A percentile compares a stretch with the other conserved stretches of the same genome.
These are phyloP conservation scores for Cladophialophora yegresii DNA, from an alignment of 2,329 filamentous ascomycete genomes.

Conservation along the genomic window DNA sequence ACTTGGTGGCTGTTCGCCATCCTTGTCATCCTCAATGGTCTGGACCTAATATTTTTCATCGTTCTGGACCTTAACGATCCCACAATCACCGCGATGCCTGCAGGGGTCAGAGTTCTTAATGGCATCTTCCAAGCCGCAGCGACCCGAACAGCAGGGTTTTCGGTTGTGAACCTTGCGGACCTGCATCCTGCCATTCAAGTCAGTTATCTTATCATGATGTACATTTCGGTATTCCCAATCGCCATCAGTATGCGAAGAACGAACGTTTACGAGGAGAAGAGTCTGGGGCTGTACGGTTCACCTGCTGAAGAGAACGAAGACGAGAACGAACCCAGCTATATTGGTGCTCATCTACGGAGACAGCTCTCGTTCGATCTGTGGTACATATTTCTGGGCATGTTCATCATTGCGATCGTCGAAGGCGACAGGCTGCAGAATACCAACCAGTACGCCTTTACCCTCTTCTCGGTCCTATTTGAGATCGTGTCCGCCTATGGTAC, in stretches of 20 bases:
- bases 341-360: slow-evolving; percentile 85
- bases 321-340: slow-evolving; percentile 71
- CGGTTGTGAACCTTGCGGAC: slow-evolving; percentile 72
- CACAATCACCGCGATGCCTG: slow-evolving; percentile 66
- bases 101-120: slow-evolving; percentile 75
- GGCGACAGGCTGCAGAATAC: slow-evolving; percentile 66
- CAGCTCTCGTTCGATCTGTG: slow-evolving; percentile 97
- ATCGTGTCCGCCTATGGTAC: slow-evolving; percentile 91
- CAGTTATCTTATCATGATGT: slow-evolving; percentile 66
- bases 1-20: slow-evolving; percentile 97
- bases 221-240: slow-evolving; percentile 63
- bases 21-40: slow-evolving; percentile 74
- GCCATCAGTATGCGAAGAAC: slow-evolving; percentile 63
- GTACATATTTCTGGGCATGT: slow-evolving; percentile 93
- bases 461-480: slow-evolving; percentile 76
- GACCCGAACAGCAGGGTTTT: slow-evolving; percentile 88
- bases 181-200: slow-evolving; percentile 87
- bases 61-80: slow-evolving; percentile 81
- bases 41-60: slow-evolving; percentile 89
- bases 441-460: slow-evolving; percentile 61
- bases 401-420: slow-evolving; percentile 88
- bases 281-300: slow-evolving; percentile 67
- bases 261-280: slow-evolving; percentile 64
- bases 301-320: slow-evolving; percentile 63
- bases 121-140: slow-evolving; percentile 88